These are phyloP conservation scores for Begonia peltatifolia DNA, from an alignment of 306 rosid genomes.

Conservation along the genomic window DNA sequence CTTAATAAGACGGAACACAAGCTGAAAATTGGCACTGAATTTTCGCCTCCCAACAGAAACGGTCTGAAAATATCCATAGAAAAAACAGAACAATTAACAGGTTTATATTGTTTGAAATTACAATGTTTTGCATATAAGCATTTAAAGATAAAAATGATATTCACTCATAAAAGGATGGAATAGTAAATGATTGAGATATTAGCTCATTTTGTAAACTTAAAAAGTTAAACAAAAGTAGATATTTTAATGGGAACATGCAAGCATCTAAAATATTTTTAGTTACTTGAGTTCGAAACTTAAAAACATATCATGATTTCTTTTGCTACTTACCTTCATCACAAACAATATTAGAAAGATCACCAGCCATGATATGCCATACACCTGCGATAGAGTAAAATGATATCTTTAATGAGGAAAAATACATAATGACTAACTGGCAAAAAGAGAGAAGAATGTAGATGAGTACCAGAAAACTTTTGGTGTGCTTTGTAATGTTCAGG, in stretches of 20 bases:
- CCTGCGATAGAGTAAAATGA: constrained; percentile 28
- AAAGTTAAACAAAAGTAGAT: no score
- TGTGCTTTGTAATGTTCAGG: constrained; percentile 37
- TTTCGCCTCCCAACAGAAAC: constrained; percentile 83
- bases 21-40: constrained; percentile 89
- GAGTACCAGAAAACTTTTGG: constrained; percentile 56
- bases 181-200: no score
- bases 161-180: no score
- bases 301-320: background rate
- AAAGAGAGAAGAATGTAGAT: background rate
- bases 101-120: no score
- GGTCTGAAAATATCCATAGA: constrained; percentile 26
- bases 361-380: constrained; percentile 93
- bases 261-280: no score
- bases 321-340: constrained; percentile 74
- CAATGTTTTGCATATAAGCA: no score
- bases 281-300: no score
- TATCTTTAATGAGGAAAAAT: background rate
- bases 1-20: constrained; percentile 81
- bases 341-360: constrained; percentile 71
- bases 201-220: no score
- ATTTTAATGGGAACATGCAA: no score
- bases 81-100: no score
- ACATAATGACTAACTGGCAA: background rate
- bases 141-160: no score